phyloP scores from a whole-genome alignment of 129 eudicot species.

The Silybum marianum region DNA sequence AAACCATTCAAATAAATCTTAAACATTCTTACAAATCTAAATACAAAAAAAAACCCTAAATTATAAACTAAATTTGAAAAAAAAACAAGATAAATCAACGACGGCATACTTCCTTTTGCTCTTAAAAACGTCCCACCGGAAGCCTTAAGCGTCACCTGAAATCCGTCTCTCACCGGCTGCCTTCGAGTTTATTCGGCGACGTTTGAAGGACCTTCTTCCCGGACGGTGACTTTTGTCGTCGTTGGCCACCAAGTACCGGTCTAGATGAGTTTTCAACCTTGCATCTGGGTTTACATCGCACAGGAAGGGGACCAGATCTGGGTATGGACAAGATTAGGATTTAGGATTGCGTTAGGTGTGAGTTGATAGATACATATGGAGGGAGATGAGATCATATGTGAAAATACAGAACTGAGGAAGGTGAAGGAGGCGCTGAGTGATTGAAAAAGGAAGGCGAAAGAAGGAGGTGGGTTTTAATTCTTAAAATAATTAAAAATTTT shows the following conservation, averaged over 20 bases:
- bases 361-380: conserved; percentile 18
- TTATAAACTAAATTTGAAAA: too few relatives aligned
- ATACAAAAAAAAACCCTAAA: too few relatives aligned
- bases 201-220: conserved; percentile 68
- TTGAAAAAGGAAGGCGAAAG: too few relatives aligned
- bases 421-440: too few relatives aligned
- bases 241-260: conserved; percentile 68
- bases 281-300: too few relatives aligned
- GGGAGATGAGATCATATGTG: conserved; percentile 22
- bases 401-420: conserved; percentile 37
- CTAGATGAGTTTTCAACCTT: conserved; percentile 56
- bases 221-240: conserved; percentile 63
- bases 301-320: too few relatives aligned
- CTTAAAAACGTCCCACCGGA: conserved; percentile 58
- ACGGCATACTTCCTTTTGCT: conserved; percentile 70
- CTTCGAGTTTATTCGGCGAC: conserved; percentile 31
- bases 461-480: too few relatives aligned
- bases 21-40: too few relatives aligned
- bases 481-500: too few relatives aligned
- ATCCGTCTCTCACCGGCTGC: conserved; percentile 81
- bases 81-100: conserved; percentile 42
- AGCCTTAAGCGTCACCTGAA: conserved; percentile 59
- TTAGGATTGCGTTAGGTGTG: conserved; percentile 34
- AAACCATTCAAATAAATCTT: too few relatives aligned
- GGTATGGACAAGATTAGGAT: conserved; percentile 30